These are phyloP conservation scores for Ogataea wickerhamii DNA, from an alignment of 805 yeast genomes.

Conservation along the genomic window DNA sequence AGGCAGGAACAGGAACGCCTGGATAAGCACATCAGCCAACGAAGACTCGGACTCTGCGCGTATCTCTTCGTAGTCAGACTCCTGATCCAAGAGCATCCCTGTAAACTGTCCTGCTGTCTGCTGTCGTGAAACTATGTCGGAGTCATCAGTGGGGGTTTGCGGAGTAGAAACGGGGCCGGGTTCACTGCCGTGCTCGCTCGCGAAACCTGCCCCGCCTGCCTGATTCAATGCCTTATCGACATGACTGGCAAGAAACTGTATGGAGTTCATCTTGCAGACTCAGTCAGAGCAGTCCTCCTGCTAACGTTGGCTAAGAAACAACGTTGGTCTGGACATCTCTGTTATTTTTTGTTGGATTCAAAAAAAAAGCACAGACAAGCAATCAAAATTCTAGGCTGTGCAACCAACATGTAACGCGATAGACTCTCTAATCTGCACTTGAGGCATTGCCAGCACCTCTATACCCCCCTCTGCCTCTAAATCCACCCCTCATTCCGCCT, in stretches of 20 bases:
- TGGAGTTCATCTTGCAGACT: slow-evolving; percentile 26
- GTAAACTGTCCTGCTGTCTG: slow-evolving; percentile 6
- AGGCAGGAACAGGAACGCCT: slow-evolving; percentile 44
- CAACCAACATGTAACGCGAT: too few species aligned
- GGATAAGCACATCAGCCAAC: slow-evolving; percentile 21
- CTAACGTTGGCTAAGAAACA: too few species aligned
- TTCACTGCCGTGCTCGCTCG: background rate
- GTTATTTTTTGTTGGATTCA: too few species aligned
- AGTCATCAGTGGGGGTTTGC: slow-evolving; percentile 11
- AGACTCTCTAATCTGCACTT: too few species aligned
- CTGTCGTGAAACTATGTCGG: slow-evolving; percentile 23
- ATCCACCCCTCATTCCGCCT: slow-evolving; percentile 10
- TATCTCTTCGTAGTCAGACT: slow-evolving; percentile 15
- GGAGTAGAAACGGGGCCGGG: background rate
- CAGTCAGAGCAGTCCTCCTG: too few species aligned
- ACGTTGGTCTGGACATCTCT: too few species aligned
- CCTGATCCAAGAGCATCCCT: slow-evolving; percentile 5
- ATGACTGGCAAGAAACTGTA: slow-evolving; percentile 30
- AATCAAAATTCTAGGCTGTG: background rate
- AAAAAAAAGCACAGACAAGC: too few species aligned
- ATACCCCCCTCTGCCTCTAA: slow-evolving; percentile 8
- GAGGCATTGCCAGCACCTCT: slow-evolving; percentile 4
- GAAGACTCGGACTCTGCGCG: slow-evolving; percentile 11
- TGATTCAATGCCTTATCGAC: slow-evolving; percentile 31
- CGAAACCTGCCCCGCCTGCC: slow-evolving; percentile 7